Percentiles rank a stretch among this genome's conserved stretches.
phyloP scores from a whole-genome alignment of 2,329 filamentous ascomycete species.

The Metarhizium humberi region DNA sequence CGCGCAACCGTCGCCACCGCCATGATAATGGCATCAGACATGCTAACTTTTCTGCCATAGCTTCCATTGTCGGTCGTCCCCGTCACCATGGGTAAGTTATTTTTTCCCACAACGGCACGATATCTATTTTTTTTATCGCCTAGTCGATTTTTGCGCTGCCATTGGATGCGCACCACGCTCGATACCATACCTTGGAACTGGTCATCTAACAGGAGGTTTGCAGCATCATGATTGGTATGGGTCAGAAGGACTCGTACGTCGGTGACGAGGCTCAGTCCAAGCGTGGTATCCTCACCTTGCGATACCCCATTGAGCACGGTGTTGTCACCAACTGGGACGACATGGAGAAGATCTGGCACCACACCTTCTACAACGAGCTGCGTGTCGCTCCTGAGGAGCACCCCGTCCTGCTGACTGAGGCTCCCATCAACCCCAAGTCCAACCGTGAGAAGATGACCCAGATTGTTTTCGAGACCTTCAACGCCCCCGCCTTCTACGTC shows the following conservation, averaged over 20 bases:
- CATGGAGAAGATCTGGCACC: conserved; percentile 99
- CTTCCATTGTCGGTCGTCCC: conserved; percentile 98
- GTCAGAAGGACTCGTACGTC: conserved; percentile 99
- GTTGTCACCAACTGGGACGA: conserved; percentile 99
- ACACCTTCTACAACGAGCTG: conserved; percentile 99
- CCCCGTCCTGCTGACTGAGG: conserved; percentile 97
- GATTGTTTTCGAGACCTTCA: conserved; percentile 99
- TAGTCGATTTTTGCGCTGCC: background rate
- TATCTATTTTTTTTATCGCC: conserved; percentile 16
- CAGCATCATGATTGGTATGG: conserved; percentile 99
- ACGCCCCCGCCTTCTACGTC: conserved; percentile 99
- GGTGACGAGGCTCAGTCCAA: conserved; percentile 99
- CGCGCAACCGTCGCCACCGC: conserved; percentile 3
- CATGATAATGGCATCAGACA: conserved; percentile 1
- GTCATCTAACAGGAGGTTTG: conserved; percentile 12
- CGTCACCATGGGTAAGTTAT: conserved; percentile 93
- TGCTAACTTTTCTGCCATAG: conserved; percentile 42
- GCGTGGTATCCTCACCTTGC: conserved; percentile 99
- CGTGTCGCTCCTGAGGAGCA: conserved; percentile 99
- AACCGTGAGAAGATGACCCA: conserved; percentile 99
- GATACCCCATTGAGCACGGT: conserved; percentile 99
- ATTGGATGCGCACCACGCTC: background rate
- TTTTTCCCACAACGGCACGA: background rate
- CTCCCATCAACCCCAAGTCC: conserved; percentile 99
- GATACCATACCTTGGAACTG: background rate